Evolutionary conservation across 2,329 filamentous ascomycete genomes (phyloP).

Genomic region (Pseudopithomyces chartarum): DNA sequence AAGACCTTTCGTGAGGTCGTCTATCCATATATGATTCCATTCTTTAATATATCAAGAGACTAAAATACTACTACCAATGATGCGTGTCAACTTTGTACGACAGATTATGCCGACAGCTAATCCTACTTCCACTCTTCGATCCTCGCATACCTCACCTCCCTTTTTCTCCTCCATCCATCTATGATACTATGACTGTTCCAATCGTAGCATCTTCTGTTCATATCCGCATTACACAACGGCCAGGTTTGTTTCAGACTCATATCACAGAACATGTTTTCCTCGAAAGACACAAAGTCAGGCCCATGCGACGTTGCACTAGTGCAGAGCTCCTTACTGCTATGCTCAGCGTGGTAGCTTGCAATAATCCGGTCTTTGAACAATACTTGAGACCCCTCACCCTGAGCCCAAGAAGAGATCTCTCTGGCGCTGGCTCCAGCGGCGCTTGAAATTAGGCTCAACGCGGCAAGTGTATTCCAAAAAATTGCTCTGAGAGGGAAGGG

Average conservation of each 20-base stretch:
- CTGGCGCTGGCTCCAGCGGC: neutral
- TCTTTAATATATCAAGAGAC: no score
- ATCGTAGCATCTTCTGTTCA: neutral
- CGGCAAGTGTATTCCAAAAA: neutral
- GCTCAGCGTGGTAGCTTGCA: conserved; percentile 23
- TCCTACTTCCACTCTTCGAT: neutral
- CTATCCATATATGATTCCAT: no score
- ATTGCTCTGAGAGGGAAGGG: neutral
- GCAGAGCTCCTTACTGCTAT: conserved; percentile 38
- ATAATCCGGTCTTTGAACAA: neutral
- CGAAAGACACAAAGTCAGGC: conserved; percentile 30
- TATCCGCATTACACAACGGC: conserved; percentile 23
- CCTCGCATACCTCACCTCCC: conserved; percentile 49
- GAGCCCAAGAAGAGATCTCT: neutral
- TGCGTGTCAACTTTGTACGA: neutral
- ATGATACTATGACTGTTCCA: conserved; percentile 1
- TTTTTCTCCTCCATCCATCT: conserved; percentile 7
- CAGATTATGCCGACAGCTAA: neutral
- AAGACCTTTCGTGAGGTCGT: no score
- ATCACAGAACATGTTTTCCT: conserved; percentile 38
- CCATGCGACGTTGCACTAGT: neutral
- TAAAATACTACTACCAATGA: neutral
- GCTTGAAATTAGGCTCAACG: neutral
- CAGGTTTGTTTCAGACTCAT: conserved; percentile 33
- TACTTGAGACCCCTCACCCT: neutral